Conservation (phyloP, 495 filamentous ascomycete genomes). For the Lentithecium fluviatile region DNA sequence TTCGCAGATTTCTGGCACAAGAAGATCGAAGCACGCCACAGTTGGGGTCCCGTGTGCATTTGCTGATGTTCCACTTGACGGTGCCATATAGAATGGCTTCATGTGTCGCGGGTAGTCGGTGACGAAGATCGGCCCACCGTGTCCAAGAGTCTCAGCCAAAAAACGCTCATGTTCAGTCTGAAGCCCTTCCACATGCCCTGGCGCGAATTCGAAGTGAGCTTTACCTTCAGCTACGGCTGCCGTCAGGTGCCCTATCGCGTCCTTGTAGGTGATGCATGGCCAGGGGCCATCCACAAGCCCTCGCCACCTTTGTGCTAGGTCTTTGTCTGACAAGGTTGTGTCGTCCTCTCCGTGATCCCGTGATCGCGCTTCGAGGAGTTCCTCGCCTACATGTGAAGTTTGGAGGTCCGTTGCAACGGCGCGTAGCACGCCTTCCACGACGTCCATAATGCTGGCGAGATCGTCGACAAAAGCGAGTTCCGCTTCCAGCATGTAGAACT, state of each 20-base stretch:
- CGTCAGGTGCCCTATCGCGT: constrained; percentile 69
- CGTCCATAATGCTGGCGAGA: constrained; percentile 66
- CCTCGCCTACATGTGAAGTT: constrained; percentile 58
- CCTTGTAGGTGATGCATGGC: constrained; percentile 82
- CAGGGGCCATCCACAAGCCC: constrained; percentile 63
- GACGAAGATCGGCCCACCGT: constrained; percentile 78
- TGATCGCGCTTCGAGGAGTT: constrained; percentile 54
- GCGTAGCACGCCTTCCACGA: constrained; percentile 75
- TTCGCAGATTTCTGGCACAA: constrained; percentile 86
- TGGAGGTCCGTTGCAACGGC: constrained; percentile 57
- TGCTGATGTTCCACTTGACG: constrained; percentile 43
- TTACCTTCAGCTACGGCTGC: constrained; percentile 52
- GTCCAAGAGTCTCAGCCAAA: constrained; percentile 69
- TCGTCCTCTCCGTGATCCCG: constrained; percentile 44
- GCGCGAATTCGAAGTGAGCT: constrained; percentile 61
- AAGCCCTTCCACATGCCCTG: constrained; percentile 70
- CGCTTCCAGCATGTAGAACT: constrained; percentile 98
- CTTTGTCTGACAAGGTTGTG: constrained; percentile 41
- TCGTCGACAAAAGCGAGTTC: constrained; percentile 77
- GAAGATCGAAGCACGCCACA: constrained; percentile 92
- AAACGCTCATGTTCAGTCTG: constrained; percentile 92
- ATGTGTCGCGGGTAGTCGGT: constrained; percentile 82
- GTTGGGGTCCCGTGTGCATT: constrained; percentile 49
- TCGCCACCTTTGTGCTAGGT: constrained; percentile 67
- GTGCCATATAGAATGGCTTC: constrained; percentile 97